Evolutionary conservation across 2,329 filamentous ascomycete genomes (phyloP).

Genomic region (Phialocephala subalpina): DNA sequence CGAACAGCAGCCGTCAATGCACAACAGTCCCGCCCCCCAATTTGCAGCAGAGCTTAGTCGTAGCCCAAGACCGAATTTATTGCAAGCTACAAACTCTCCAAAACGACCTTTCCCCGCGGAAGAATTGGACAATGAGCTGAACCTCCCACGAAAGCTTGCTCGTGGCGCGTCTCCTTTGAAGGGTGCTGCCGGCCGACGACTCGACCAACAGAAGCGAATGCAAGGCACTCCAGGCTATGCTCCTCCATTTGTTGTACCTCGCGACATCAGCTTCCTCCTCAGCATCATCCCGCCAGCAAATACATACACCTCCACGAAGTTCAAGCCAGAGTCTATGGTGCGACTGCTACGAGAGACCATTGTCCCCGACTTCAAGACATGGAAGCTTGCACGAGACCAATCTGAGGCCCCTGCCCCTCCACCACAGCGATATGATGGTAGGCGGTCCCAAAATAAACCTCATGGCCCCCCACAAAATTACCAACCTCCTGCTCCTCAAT

Average conservation of each 20-base stretch:
- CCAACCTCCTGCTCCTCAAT: slow-evolving; percentile 20
- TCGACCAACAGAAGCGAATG: slow-evolving; percentile 73
- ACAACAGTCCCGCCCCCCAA: slow-evolving; percentile 42
- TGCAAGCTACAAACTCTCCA: slow-evolving; percentile 45
- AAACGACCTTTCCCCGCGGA: slow-evolving; percentile 58
- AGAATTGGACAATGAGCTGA: slow-evolving; percentile 74
- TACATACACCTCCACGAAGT: slow-evolving; percentile 74
- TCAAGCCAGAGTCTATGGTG: slow-evolving; percentile 76
- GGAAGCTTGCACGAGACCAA: slow-evolving; percentile 54
- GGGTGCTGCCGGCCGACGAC: slow-evolving; percentile 83
- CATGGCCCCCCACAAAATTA: slow-evolving; percentile 4
- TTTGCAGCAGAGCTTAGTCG: slow-evolving; percentile 43
- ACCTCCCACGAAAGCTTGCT: slow-evolving; percentile 84
- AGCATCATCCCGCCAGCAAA: slow-evolving; percentile 70
- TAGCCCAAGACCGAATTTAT: slow-evolving; percentile 43
- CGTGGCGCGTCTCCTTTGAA: slow-evolving; percentile 89
- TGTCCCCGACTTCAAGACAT: slow-evolving; percentile 67
- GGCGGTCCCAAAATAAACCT: slow-evolving; percentile 27
- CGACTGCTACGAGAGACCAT: slow-evolving; percentile 73
- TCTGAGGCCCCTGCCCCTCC: slow-evolving; percentile 34
- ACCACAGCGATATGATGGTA: slow-evolving; percentile 40
- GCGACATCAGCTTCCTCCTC: slow-evolving; percentile 66
- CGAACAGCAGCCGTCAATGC: slow-evolving; percentile 58
- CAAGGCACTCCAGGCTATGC: slow-evolving; percentile 48
- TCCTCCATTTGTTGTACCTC: slow-evolving; percentile 73